Base-by-base conservation (phyloP, 164 flowering plant genomes). In the Vitis vinifera region DNA sequence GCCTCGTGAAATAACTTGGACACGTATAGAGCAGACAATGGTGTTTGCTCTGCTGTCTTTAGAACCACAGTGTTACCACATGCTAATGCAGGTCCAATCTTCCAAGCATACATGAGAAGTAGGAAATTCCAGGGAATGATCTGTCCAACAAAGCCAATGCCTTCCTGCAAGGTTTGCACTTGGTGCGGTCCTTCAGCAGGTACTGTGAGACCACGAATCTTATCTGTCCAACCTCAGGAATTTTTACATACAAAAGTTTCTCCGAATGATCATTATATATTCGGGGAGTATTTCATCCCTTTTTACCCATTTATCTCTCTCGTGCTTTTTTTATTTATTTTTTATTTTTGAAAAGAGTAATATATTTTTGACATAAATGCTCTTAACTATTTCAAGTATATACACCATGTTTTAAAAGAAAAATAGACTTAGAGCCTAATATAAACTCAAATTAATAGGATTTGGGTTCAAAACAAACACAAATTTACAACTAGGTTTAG, bases 101-200 rank as follows among this genome's bases (percentile, higher is more conserved):
- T 84, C 88, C 88, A 84, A 17, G 83, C 81, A 70, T 49, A 75
- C 84, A 84, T 82, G 19, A 82, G 68, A 69, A 84, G 83, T 63
- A 85, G 87, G 50, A 81, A 84, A 30, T 84, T 84, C 87, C 87
- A 84, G 14, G 87, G 87, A 51, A 84, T 78, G 10, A 84, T 81
- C 77, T 84, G 87, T 9, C 87, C 87, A 0, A 67, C 83, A 51
- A 82, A 84, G 60, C 87, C 87, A 52, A 84, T 76, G 4, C 85
- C 85, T 63, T 84, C 87, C 51, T 82, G 88, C 71, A 85, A 72
- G 30, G 83, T 81, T 55, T 85, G 80, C 49, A 81, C 82, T 44
- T 83, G 83, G 47, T 79, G n/a, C 8, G 67, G 63, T 48, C 86
- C 86, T 68, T 83, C 88, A 62, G 83, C 81, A 27, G 82, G 85